Percentiles rank a stretch among this genome's conserved stretches.
phyloP scores from a whole-genome alignment of 2,329 filamentous ascomycete genomes.

The Diaporthe sp. region DNA sequence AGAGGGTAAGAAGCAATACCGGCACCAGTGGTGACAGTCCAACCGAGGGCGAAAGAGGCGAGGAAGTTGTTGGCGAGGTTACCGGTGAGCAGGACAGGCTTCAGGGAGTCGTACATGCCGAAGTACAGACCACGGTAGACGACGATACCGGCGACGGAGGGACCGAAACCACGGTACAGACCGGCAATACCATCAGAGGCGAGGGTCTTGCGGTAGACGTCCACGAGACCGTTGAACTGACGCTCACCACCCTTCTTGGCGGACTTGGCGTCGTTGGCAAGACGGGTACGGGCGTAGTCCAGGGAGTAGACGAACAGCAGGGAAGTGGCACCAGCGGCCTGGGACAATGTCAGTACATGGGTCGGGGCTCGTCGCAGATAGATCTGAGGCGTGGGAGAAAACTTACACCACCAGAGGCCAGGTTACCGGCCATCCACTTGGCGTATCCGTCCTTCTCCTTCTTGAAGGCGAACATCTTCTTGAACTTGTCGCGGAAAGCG shows the following conservation, averaged over 20 bases:
- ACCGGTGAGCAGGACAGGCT: constrained; percentile 96
- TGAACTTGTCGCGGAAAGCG: constrained; percentile 99
- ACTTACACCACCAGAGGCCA: constrained; percentile 99
- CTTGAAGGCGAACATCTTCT: constrained; percentile 99
- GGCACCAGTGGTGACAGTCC: constrained; percentile 99
- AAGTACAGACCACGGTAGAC: constrained; percentile 99
- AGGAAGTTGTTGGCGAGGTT: constrained; percentile 97
- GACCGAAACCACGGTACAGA: constrained; percentile 99
- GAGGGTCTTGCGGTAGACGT: constrained; percentile 99
- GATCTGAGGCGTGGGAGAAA: constrained; percentile 19
- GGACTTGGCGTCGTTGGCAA: constrained; percentile 99
- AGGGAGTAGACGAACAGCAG: constrained; percentile 99
- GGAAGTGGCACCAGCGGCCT: constrained; percentile 98
- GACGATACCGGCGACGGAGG: constrained; percentile 98
- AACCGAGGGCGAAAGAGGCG: constrained; percentile 98
- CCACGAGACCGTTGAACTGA: constrained; percentile 99
- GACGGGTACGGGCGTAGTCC: constrained; percentile 99
- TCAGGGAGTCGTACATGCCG: constrained; percentile 99
- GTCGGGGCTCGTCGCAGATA: neutral
- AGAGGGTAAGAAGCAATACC: constrained; percentile 99
- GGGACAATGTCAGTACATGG: constrained; percentile 29
- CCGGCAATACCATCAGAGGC: constrained; percentile 98
- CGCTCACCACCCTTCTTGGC: constrained; percentile 96
- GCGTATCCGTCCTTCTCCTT: constrained; percentile 98
- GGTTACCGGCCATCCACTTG: constrained; percentile 99